Evolutionary conservation across 2,329 filamentous ascomycete species (phyloP), one percentile per base, ranked within the genome.

Genomic region (Fusarium domesticum): DNA sequence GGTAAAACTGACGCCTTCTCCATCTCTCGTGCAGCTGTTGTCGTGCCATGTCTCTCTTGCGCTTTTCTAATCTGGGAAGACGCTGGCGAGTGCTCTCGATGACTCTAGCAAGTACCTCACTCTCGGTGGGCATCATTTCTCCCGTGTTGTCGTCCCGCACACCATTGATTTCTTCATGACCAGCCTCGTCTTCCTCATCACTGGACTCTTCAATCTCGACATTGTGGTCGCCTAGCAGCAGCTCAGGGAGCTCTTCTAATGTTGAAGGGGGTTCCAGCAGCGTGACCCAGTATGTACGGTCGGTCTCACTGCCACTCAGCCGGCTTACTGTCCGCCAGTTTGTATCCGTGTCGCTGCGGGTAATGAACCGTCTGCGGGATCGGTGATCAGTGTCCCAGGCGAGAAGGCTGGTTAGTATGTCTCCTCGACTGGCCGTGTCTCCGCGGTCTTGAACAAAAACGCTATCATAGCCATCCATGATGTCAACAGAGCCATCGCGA

Each of bases 1-100:
- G 77, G 58, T 93, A 95, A 57, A 93, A 95, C 31, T 84, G 81
- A 35, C 89, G 77, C 46, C 86, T 77, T 57, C 79, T 80, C 88
- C 88, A 93, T 38, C 88, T 77, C 42, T 91, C 81, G 56, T 85
- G 76, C 28, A 89, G 71, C 51, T 75, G 73, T 31, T 68, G 70
- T 12, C 78, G 70, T 1, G 77, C 76, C 66, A 70, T 67, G 6
- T 68, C 64, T 19, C 68, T 63, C 18, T 68, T 63, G 15, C 68
- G 62, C 45, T 68, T 71, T 33, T 72, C 67, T 42, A 69, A 61
- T 37, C 65, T 67, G 2, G 66, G 64, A 1, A 61, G 64, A 30
- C 64, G 52, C 7, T 62, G 66, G n/a, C 66, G 68, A 25, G 56
- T 64, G 17, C 63, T 66, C 6, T 61, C 58, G 12, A 67, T 64